phyloP scores from a whole-genome alignment of 768 basidiomycete genomes.

The Lactarius sanguifluus region DNA sequence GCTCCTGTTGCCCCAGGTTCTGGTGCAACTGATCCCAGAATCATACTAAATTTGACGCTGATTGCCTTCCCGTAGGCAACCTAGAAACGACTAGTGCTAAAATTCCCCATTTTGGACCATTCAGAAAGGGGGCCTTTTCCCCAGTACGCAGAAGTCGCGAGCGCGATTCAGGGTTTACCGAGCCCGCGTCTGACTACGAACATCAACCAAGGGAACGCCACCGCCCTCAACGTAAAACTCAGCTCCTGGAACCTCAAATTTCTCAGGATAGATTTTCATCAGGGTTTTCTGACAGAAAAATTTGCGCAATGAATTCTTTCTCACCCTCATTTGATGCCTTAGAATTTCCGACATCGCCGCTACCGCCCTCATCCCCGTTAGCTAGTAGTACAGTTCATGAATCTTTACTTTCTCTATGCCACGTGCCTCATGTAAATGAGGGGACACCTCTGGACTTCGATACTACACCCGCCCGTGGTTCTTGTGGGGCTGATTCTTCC shows the following conservation, averaged over 20 bases:
- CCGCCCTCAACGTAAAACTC: not conserved
- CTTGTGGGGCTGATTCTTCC: not conserved
- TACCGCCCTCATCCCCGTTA: constrained; percentile 25
- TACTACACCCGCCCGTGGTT: not conserved
- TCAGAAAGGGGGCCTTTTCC: not conserved
- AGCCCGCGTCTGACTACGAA: not conserved
- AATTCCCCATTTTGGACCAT: not conserved
- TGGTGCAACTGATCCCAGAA: constrained; percentile 5
- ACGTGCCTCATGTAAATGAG: not conserved
- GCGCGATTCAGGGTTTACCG: not conserved
- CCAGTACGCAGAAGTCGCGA: not conserved
- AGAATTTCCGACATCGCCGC: constrained; percentile 19
- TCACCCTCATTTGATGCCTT: constrained; percentile 16
- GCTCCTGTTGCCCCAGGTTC: not conserved
- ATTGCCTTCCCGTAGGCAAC: constrained; percentile 2
- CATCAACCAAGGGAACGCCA: not conserved
- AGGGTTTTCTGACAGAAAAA: not conserved
- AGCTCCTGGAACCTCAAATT: not conserved
- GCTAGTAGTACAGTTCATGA: constrained; percentile 13
- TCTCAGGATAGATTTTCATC: not conserved
- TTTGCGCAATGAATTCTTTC: not conserved
- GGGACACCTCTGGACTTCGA: constrained; percentile 7
- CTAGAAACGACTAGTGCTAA: not conserved
- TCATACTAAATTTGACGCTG: not conserved
- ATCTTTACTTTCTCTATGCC: constrained; percentile 6